Evolutionary conservation across 768 basidiomycete genomes (phyloP).

Genomic region (Agrocybe praecox): DNA sequence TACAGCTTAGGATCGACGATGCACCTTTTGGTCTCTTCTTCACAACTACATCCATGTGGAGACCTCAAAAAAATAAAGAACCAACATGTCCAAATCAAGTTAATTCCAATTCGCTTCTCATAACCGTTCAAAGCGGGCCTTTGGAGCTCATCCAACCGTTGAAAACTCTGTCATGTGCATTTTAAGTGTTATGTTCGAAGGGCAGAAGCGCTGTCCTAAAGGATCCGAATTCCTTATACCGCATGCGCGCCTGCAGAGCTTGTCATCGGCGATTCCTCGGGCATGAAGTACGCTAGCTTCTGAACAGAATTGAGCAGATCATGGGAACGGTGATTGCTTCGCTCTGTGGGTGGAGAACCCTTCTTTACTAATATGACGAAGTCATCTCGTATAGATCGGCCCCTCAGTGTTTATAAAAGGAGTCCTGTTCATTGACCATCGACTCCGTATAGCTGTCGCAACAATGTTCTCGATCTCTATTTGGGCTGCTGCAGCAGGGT

Average conservation of each 20-base stretch:
- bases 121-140: background rate
- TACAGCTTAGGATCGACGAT: no score
- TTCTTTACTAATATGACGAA: background rate
- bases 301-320: background rate
- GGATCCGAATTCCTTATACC: background rate
- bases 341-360: background rate
- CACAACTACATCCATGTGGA: no score
- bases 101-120: no score
- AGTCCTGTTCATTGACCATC: background rate
- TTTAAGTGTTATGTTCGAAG: background rate
- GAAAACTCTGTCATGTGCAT: background rate
- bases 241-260: background rate
- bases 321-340: background rate
- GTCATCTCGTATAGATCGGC: background rate
- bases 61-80: no score
- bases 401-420: background rate
- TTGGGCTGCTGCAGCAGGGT: constrained; percentile 20
- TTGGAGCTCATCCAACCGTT: background rate
- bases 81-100: no score
- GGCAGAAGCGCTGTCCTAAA: background rate
- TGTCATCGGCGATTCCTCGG: background rate
- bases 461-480: constrained; percentile 23
- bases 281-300: background rate
- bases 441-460: background rate
- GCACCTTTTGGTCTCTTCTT: no score